Percentiles rank a stretch among this genome's conserved stretches.
phyloP scores from a whole-genome alignment of 345 rosid genomes.

The Salix caprea region DNA sequence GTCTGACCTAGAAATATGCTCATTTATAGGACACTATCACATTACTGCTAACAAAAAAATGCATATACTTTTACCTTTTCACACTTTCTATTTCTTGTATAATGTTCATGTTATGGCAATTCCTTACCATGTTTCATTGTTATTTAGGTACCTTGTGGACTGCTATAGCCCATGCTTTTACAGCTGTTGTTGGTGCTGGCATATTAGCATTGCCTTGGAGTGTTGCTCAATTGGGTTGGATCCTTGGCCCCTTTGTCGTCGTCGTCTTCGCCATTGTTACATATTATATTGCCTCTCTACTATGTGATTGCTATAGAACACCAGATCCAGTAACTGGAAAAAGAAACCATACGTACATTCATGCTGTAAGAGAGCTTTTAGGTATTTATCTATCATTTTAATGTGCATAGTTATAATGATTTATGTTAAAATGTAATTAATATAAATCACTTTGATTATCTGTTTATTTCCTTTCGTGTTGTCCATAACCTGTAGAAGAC shows the following conservation, averaged over 20 bases:
- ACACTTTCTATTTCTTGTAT: background rate
- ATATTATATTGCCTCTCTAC: slow-evolving; percentile 8
- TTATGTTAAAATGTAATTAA: no score
- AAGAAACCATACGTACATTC: slow-evolving; percentile 10
- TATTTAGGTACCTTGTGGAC: slow-evolving; percentile 16
- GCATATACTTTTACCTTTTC: no score
- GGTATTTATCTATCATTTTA: background rate
- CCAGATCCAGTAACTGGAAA: slow-evolving; percentile 8
- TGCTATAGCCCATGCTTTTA: slow-evolving; percentile 25
- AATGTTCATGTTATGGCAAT: background rate
- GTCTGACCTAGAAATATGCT: no score
- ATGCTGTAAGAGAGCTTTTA: slow-evolving; percentile 10
- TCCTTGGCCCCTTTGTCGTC: slow-evolving; percentile 5
- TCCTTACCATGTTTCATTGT: background rate
- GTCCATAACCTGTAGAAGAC: no score
- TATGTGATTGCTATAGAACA: slow-evolving; percentile 17
- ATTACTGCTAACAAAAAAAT: no score
- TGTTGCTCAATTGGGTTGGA: slow-evolving; percentile 25
- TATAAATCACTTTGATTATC: no score
- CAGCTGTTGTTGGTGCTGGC: slow-evolving; percentile 21
- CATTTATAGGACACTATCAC: no score
- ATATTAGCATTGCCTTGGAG: slow-evolving; percentile 30
- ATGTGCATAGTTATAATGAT: no score
- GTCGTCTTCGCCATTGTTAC: slow-evolving; percentile 5
- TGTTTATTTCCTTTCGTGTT: no score